Conservation (phyloP, 2,329 filamentous ascomycete genomes). For the Colletotrichum viniferum region DNA sequence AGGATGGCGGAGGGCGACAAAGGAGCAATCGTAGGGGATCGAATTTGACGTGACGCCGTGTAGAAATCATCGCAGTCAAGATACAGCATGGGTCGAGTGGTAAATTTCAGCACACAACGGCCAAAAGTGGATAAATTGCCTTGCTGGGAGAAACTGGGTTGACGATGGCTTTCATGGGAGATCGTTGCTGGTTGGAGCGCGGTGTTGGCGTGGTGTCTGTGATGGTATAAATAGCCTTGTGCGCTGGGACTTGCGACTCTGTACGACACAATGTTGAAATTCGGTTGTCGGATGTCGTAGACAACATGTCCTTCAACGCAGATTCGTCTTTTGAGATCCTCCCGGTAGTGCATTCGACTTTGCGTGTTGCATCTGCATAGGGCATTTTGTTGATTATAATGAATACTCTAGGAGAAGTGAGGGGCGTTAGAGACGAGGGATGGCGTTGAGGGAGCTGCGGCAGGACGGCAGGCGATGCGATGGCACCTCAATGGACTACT, state of each 20-base stretch:
- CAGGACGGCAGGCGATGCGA: rapidly evolving
- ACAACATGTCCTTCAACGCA: rapidly evolving
- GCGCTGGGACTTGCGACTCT: not conserved
- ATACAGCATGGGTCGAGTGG: too few species aligned
- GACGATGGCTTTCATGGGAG: not conserved
- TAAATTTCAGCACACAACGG: too few species aligned
- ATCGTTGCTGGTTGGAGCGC: not conserved
- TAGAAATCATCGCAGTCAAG: too few species aligned
- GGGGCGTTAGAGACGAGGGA: not conserved
- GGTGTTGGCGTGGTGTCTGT: too few species aligned
- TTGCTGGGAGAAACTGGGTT: too few species aligned
- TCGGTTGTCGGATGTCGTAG: too few species aligned
- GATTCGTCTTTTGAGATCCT: rapidly evolving
- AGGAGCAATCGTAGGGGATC: too few species aligned
- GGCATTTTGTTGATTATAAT: not conserved
- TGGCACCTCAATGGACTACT: rapidly evolving
- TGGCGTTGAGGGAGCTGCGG: rapidly evolving
- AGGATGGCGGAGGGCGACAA: not conserved
- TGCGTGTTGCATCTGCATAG: rapidly evolving
- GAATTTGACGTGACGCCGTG: too few species aligned
- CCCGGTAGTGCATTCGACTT: not conserved
- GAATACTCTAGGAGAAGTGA: too few species aligned
- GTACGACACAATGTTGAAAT: not conserved
- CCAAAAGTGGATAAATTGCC: too few species aligned
- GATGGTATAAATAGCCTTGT: rapidly evolving